phyloP scores from a whole-genome alignment of 2,329 filamentous ascomycete species.

The Stagonosporopsis rhizophila region DNA sequence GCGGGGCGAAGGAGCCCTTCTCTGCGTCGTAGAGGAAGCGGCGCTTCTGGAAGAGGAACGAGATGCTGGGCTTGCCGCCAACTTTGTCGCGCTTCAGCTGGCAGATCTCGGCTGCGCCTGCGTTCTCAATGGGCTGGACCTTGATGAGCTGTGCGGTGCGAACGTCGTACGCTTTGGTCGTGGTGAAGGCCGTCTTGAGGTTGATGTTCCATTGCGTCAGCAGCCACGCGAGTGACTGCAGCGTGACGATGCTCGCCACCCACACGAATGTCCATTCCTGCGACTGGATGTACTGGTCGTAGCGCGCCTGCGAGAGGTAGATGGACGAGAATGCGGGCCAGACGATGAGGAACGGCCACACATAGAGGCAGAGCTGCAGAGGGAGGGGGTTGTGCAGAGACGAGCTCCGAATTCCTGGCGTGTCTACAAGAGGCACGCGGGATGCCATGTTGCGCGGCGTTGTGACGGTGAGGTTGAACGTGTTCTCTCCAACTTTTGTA shows the following conservation, averaged over 20 bases:
- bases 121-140: slow-evolving; percentile 87
- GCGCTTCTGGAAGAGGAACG: slow-evolving; percentile 97
- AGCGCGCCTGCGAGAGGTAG: slow-evolving; percentile 82
- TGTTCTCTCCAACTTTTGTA: slow-evolving; percentile 24
- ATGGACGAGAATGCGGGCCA: slow-evolving; percentile 93
- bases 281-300: slow-evolving; percentile 90
- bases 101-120: slow-evolving; percentile 88
- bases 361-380: slow-evolving; percentile 80
- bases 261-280: slow-evolving; percentile 98
- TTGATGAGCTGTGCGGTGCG: slow-evolving; percentile 86
- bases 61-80: slow-evolving; percentile 76
- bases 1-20: slow-evolving; percentile 77
- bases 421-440: slow-evolving; percentile 71
- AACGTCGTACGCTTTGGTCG: slow-evolving; percentile 72
- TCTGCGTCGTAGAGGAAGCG: slow-evolving; percentile 84
- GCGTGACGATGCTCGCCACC: slow-evolving; percentile 83
- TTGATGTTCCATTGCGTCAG: slow-evolving; percentile 98
- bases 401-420: slow-evolving; percentile 79
- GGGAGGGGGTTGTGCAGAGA: slow-evolving; percentile 86
- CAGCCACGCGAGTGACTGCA: slow-evolving; percentile 89
- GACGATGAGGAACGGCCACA: slow-evolving; percentile 90
- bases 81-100: slow-evolving; percentile 77
- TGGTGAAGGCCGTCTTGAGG: slow-evolving; percentile 80
- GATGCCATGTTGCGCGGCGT: background rate
- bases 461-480: slow-evolving; percentile 10